Evolutionary conservation across 768 basidiomycete genomes (phyloP).

Genomic region (Mycena galericulata): DNA sequence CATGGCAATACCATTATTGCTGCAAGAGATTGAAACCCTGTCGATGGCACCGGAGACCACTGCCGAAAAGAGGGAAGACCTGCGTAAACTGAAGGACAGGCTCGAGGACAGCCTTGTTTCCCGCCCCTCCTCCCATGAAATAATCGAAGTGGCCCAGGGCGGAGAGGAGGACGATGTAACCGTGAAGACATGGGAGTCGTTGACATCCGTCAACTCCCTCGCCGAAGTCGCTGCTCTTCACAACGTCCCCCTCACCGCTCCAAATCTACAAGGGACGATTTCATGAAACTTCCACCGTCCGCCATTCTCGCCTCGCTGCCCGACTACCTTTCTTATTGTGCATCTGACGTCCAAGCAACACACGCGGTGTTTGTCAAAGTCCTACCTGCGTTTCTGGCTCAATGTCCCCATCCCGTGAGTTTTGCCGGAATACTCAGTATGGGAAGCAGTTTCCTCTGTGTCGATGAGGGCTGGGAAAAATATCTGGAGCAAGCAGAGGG

Average conservation of each 20-base stretch:
- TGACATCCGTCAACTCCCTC: slow-evolving; percentile 92
- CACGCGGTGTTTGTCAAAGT: slow-evolving; percentile 82
- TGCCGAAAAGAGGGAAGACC: slow-evolving; percentile 58
- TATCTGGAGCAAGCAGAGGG: slow-evolving; percentile 85
- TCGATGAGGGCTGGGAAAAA: slow-evolving; percentile 89
- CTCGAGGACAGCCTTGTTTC: slow-evolving; percentile 39
- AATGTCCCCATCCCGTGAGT: slow-evolving; percentile 92
- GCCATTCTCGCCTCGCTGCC: slow-evolving; percentile 74
- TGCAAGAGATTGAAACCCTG: slow-evolving; percentile 59
- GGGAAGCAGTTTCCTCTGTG: slow-evolving; percentile 92
- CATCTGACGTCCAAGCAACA: slow-evolving; percentile 86
- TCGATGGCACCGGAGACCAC: slow-evolving; percentile 58
- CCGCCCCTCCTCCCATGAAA: background rate
- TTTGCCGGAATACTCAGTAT: slow-evolving; percentile 93
- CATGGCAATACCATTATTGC: slow-evolving; percentile 61
- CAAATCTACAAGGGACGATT: slow-evolving; percentile 68
- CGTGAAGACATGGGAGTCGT: slow-evolving; percentile 87
- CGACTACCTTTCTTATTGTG: slow-evolving; percentile 88
- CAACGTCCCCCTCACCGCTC: slow-evolving; percentile 28
- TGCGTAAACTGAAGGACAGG: slow-evolving; percentile 54
- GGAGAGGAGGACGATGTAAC: slow-evolving; percentile 37
- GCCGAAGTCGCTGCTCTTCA: slow-evolving; percentile 93
- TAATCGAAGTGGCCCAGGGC: slow-evolving; percentile 51
- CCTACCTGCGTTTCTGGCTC: slow-evolving; percentile 82
- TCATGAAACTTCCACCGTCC: slow-evolving; percentile 75